These are phyloP conservation scores for Aspergillus phoenicis DNA, from an alignment of 2,329 filamentous ascomycete genomes.

Conservation along the genomic window DNA sequence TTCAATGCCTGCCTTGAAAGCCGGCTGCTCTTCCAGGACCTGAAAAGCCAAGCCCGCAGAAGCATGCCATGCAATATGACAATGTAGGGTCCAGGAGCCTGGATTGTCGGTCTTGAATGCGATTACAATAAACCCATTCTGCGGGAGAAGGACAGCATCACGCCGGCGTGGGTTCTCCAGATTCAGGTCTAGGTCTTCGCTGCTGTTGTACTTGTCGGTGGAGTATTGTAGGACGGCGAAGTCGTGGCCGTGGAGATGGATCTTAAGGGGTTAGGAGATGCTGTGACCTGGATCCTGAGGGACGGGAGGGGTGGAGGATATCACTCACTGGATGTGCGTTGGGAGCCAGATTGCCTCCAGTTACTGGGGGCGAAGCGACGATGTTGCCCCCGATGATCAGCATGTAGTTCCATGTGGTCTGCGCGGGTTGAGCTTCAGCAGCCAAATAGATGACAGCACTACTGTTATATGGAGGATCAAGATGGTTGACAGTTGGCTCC, in stretches of 20 bases:
- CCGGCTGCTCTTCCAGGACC: slow-evolving; percentile 1
- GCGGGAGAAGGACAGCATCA: slow-evolving; percentile 11
- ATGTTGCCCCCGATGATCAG: slow-evolving; percentile 4
- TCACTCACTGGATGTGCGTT: slow-evolving; percentile 7
- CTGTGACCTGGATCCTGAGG: background rate
- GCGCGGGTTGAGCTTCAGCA: background rate
- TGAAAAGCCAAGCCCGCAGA: slow-evolving; percentile 12
- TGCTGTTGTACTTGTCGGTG: background rate
- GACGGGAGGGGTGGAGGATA: background rate
- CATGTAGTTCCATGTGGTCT: slow-evolving; percentile 12
- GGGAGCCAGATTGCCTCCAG: slow-evolving; percentile 2
- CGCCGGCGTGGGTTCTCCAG: slow-evolving; percentile 9
- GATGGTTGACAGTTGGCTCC: slow-evolving; percentile 7
- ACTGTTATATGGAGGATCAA: background rate
- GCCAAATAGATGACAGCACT: background rate
- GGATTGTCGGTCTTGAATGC: slow-evolving; percentile 14
- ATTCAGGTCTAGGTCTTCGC: background rate
- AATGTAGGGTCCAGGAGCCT: slow-evolving; percentile 13
- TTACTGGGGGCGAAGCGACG: background rate
- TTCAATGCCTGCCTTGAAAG: background rate
- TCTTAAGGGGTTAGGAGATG: background rate
- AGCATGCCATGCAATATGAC: slow-evolving; percentile 17
- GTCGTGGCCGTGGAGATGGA: slow-evolving; percentile 16
- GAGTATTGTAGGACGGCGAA: slow-evolving; percentile 14
- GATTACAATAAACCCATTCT: slow-evolving; percentile 11